phyloP scores from a whole-genome alignment of 768 basidiomycete genomes.

The Russula earlei region DNA sequence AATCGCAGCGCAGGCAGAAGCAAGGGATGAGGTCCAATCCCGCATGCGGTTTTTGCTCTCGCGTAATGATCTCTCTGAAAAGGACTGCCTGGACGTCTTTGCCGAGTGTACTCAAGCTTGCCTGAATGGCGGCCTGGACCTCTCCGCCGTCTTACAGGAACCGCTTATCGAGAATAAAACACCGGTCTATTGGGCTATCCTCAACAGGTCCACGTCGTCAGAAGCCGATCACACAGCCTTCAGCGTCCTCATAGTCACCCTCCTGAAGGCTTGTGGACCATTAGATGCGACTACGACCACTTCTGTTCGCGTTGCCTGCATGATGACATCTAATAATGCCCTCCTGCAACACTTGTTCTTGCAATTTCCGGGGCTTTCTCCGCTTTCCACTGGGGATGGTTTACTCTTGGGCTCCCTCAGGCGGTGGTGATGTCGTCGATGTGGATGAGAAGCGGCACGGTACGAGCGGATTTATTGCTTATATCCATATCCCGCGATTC shows the following conservation, averaged over 20 bases:
- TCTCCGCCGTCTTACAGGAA: slow-evolving; percentile 51
- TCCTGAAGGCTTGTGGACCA: slow-evolving; percentile 35
- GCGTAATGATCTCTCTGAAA: slow-evolving; percentile 24
- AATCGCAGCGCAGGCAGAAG: not conserved
- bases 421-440: slow-evolving; percentile 47
- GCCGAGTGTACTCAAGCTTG: slow-evolving; percentile 57
- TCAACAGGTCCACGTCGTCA: slow-evolving; percentile 33
- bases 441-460: slow-evolving; percentile 33
- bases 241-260: slow-evolving; percentile 40
- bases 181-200: slow-evolving; percentile 64
- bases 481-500: slow-evolving; percentile 47
- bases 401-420: slow-evolving; percentile 28
- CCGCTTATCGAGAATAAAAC: slow-evolving; percentile 53
- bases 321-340: slow-evolving; percentile 49
- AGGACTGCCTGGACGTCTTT: slow-evolving; percentile 35
- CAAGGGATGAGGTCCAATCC: not conserved
- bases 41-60: slow-evolving; percentile 29
- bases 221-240: slow-evolving; percentile 13
- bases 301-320: slow-evolving; percentile 59
- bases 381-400: slow-evolving; percentile 44
- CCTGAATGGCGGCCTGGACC: slow-evolving; percentile 34
- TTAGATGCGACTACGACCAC: slow-evolving; percentile 24
- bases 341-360: slow-evolving; percentile 49
- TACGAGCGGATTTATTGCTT: slow-evolving; percentile 41
- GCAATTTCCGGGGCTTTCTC: slow-evolving; percentile 40